Evolutionary conservation across 1,139 yeast species (phyloP).

Genomic region (Blastobotrys malaysiensis): DNA sequence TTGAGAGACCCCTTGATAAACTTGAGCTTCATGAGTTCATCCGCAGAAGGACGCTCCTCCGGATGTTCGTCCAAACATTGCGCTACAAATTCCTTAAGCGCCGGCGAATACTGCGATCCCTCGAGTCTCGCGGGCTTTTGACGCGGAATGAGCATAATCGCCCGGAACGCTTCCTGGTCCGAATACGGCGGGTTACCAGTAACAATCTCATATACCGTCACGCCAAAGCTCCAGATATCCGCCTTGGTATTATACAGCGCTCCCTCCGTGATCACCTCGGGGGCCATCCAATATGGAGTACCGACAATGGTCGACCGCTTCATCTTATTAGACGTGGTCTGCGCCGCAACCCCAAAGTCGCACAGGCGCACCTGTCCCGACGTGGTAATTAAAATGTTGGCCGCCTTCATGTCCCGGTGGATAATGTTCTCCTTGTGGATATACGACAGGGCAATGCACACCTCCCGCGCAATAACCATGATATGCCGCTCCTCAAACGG

Average conservation of each 20-base stretch:
- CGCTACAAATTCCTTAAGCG: constrained; percentile 83
- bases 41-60: constrained; percentile 81
- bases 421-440: constrained; percentile 89
- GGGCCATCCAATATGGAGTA: constrained; percentile 99
- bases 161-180: constrained; percentile 91
- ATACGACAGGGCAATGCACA: constrained; percentile 67
- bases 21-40: constrained; percentile 68
- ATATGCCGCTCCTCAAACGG: constrained; percentile 78
- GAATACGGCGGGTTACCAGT: constrained; percentile 98
- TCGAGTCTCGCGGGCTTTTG: constrained; percentile 93
- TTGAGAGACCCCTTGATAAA: constrained; percentile 60
- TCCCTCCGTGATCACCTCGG: constrained; percentile 95
- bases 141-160: constrained; percentile 88
- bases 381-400: constrained; percentile 81
- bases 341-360: constrained; percentile 98
- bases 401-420: constrained; percentile 94
- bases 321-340: constrained; percentile 66
- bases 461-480: constrained; percentile 76
- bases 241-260: constrained; percentile 79
- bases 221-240: constrained; percentile 92
- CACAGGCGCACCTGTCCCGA: constrained; percentile 89
- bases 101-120: constrained; percentile 73
- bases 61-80: constrained; percentile 92
- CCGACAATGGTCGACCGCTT: constrained; percentile 96
- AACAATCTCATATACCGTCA: constrained; percentile 88